Evolutionary conservation across 2,329 filamentous ascomycete genomes (phyloP), one percentile per base, ranked within the genome.

Genomic region (Microdochium paspali): DNA sequence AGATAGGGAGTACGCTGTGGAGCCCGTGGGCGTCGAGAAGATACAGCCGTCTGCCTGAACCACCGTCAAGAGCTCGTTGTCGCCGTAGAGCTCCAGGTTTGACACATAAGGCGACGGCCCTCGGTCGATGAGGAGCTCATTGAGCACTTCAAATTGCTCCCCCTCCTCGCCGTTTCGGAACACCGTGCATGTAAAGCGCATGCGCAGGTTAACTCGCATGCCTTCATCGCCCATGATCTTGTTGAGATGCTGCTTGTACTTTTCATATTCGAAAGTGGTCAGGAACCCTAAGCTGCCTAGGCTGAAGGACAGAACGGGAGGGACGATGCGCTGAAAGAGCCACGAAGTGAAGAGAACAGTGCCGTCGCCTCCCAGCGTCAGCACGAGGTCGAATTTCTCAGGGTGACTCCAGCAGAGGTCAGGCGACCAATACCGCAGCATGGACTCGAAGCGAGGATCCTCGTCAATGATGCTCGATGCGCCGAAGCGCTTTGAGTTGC

Each of bases 171-270:
- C 80, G 54, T 84, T 77, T 42, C 91, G 85, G 71, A 91, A 96
- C 9, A 98, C 90, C 0, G 93, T 97, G 70, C 91, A 97, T 15
- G 93, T 98, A 66, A 98, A 98, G 52, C 93, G 87, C 93, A 98
- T 98, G 55, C 93, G 89, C 56, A 98, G 74, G 61, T 95, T 97
- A 51, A 97, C 91, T 47, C 91, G 85, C 91, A 98, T 97, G 48
- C 93, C 93, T 2, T 86, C 81, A 49, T 94, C 88, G 51, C 90
- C 90, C 90, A 98, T 95, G 56, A 97, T 80, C 47, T 82, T 84
- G 66, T 88, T 85, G 28, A 98, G 77, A 59, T 95, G 87, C 50
- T 86, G 76, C 66, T 89, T 90, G 73, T 95, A 96, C 56, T 84
- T 79, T 51, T 88, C 81, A 61, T 93, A 98, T 61, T 90, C 82